phyloP scores from a whole-genome alignment of 768 basidiomycete species.

The Pseudohyphozyma bogoriensis region DNA sequence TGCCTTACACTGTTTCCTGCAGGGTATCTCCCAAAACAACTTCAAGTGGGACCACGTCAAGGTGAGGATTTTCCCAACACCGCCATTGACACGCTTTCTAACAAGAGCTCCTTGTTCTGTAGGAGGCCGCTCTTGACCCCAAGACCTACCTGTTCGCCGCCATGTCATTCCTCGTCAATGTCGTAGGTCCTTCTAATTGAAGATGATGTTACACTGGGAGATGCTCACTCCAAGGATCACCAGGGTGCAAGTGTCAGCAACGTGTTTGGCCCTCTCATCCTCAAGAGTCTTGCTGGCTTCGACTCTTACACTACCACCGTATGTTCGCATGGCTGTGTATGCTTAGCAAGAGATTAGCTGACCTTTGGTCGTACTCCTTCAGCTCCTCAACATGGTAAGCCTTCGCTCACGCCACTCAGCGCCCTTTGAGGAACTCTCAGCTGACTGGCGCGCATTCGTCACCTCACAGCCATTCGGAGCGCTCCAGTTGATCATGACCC shows the following conservation, averaged over 20 bases:
- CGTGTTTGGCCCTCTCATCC: conserved; percentile 31
- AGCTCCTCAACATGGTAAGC: conserved; percentile 1
- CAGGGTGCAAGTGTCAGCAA: conserved; percentile 28
- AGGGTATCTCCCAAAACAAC: not conserved
- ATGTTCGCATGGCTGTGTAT: no score
- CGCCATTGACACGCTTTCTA: no score
- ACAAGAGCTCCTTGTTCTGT: no score
- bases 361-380: not conserved
- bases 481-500: conserved; percentile 33
- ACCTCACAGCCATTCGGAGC: conserved; percentile 32
- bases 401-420: not conserved
- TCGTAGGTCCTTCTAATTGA: not conserved
- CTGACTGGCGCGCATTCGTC: no score
- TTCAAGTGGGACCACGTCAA: conserved; percentile 21
- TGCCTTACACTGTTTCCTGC: no score
- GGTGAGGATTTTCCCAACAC: no score
- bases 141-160: conserved; percentile 24
- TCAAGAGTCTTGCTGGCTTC: conserved; percentile 23
- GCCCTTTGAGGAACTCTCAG: no score
- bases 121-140: conserved; percentile 24
- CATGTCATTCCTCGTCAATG: conserved; percentile 21
- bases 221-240: conserved; percentile 5
- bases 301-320: not conserved
- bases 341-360: not conserved
- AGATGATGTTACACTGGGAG: no score